phyloP scores from a whole-genome alignment of 441 rosid genomes.

The Arabidopsis lyrata region DNA sequence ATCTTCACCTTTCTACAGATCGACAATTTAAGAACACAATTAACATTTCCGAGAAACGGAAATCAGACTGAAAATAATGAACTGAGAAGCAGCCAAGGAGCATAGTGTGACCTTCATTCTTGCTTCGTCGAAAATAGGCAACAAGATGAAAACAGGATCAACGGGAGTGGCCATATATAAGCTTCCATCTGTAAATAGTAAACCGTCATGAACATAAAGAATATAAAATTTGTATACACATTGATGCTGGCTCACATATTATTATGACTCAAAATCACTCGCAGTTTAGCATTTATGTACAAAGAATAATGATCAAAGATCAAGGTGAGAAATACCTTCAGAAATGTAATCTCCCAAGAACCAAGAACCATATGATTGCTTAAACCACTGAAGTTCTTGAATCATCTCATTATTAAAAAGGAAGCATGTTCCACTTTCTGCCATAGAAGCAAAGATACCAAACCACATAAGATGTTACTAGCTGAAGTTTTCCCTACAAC shows the following conservation, averaged over 20 bases:
- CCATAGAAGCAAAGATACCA: slow-evolving; percentile 6
- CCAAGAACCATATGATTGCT: slow-evolving; percentile 87
- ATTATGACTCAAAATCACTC: background rate
- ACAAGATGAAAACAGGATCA: slow-evolving; percentile 85
- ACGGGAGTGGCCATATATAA: slow-evolving; percentile 76
- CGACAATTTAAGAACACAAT: slow-evolving; percentile 1
- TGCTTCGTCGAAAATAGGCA: slow-evolving; percentile 85
- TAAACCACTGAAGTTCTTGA: slow-evolving; percentile 86
- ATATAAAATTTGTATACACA: background rate
- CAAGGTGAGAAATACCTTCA: slow-evolving; percentile 56
- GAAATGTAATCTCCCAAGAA: slow-evolving; percentile 80
- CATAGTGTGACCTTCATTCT: slow-evolving; percentile 73
- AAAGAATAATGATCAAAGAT: background rate
- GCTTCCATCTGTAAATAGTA: slow-evolving; percentile 67
- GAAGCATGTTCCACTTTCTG: slow-evolving; percentile 67
- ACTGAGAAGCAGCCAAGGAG: background rate
- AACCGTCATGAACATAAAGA: background rate
- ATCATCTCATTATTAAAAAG: slow-evolving; percentile 58
- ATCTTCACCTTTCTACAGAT: slow-evolving; percentile 81
- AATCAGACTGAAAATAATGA: background rate
- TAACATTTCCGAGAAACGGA: background rate
- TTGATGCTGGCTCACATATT: slow-evolving; percentile 8
- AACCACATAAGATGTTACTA: background rate
- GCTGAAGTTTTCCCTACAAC: background rate
- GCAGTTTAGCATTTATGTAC: background rate